Evolutionary conservation across 306 rosid species (phyloP).

Genomic region (Corylus americana): DNA sequence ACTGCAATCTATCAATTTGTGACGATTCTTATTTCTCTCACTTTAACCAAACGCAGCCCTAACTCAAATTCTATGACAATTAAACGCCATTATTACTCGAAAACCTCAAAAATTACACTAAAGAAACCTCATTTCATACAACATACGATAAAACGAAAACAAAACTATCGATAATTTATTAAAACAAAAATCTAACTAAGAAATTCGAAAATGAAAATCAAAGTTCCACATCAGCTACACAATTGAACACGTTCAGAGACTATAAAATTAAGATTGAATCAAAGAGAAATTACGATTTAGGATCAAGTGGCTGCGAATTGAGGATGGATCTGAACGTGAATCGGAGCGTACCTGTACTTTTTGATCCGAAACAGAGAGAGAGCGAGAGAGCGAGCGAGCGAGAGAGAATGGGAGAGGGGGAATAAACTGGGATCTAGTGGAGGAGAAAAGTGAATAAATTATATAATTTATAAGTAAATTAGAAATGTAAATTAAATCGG

Average conservation of each 20-base stretch:
- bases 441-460: conserved; percentile 1
- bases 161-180: background rate
- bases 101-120: background rate
- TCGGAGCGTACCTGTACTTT: conserved; percentile 29
- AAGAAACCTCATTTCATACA: background rate
- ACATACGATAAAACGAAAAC: background rate
- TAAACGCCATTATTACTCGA: background rate
- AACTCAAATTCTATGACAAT: background rate
- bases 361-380: conserved; percentile 52
- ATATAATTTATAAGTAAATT: background rate
- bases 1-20: background rate
- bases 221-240: conserved; percentile 2
- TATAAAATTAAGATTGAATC: background rate
- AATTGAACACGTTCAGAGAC: conserved; percentile 18
- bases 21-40: conserved; percentile 2
- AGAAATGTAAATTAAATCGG: background rate
- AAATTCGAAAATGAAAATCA: conserved; percentile 1
- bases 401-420: conserved; percentile 39
- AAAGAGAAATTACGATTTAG: background rate
- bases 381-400: conserved; percentile 6
- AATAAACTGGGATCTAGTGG: conserved; percentile 36
- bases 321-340: conserved; percentile 41
- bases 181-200: background rate
- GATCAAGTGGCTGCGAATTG: conserved; percentile 9
- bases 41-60: conserved; percentile 25